phyloP scores from a whole-genome alignment of 2,329 filamentous ascomycete genomes.

The Teratosphaeriaceae sp. region DNA sequence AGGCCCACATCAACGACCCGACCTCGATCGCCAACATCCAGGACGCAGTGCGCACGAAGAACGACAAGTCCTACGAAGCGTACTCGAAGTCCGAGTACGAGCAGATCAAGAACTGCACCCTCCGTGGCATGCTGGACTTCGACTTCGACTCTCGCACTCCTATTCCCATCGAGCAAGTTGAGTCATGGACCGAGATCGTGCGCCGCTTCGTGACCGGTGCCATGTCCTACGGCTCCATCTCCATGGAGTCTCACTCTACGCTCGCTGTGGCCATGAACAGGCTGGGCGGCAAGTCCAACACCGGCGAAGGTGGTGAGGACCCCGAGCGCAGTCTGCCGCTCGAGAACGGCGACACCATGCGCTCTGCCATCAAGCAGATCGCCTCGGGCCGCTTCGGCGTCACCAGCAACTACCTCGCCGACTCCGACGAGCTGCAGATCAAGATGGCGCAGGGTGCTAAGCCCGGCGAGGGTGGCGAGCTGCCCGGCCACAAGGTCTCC shows the following conservation, averaged over 20 bases:
- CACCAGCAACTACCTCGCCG: slow-evolving; percentile 87
- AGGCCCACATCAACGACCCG: slow-evolving; percentile 92
- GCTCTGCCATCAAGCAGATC: slow-evolving; percentile 95
- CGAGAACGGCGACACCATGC: slow-evolving; percentile 92
- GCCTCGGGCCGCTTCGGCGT: slow-evolving; percentile 95
- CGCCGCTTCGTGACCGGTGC: slow-evolving; percentile 93
- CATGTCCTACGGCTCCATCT: slow-evolving; percentile 98
- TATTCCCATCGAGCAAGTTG: slow-evolving; percentile 92
- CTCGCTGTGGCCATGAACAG: slow-evolving; percentile 95
- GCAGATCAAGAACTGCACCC: slow-evolving; percentile 92
- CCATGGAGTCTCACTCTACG: slow-evolving; percentile 96
- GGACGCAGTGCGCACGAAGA: slow-evolving; percentile 92
- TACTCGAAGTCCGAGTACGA: slow-evolving; percentile 92
- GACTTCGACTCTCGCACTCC: slow-evolving; percentile 81
- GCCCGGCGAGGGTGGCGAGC: slow-evolving; percentile 93
- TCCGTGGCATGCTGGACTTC: slow-evolving; percentile 91
- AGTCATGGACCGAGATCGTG: slow-evolving; percentile 97
- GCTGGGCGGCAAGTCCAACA: slow-evolving; percentile 94
- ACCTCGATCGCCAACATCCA: slow-evolving; percentile 94
- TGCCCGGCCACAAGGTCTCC: slow-evolving; percentile 94
- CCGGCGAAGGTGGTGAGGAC: slow-evolving; percentile 94
- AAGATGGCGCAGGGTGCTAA: slow-evolving; percentile 99
- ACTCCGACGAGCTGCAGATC: slow-evolving; percentile 94
- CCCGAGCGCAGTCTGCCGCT: slow-evolving; percentile 80
- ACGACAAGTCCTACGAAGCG: slow-evolving; percentile 96